Percentiles rank a stretch among this genome's conserved stretches.
Evolutionary conservation across 495 filamentous ascomycete species (phyloP).

Genomic region (Chaetomium tenue): DNA sequence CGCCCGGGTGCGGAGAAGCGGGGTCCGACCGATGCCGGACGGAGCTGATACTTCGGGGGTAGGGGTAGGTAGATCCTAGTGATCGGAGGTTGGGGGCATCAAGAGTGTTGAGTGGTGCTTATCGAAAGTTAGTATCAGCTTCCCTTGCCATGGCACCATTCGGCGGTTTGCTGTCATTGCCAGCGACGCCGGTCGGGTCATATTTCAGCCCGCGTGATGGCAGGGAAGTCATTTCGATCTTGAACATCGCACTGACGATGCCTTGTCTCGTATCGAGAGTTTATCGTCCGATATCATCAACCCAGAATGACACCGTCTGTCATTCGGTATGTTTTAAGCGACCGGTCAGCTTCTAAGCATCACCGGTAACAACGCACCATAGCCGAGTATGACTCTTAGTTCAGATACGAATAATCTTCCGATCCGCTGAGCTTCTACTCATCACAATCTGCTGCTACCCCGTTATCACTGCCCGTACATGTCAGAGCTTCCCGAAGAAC

Average conservation of each 20-base stretch:
- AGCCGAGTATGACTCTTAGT: background rate
- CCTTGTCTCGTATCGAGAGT: too few relatives aligned
- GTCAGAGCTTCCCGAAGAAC: background rate
- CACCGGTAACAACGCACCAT: too few relatives aligned
- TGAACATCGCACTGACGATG: background rate
- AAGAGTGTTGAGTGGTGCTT: background rate
- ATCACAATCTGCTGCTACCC: slow-evolving; percentile 29
- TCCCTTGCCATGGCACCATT: too few relatives aligned
- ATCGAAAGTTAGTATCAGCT: background rate
- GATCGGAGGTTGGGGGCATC: too few relatives aligned
- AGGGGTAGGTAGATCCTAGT: too few relatives aligned
- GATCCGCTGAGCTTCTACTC: slow-evolving; percentile 31
- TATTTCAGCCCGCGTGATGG: background rate
- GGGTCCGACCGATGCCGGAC: slow-evolving; percentile 6
- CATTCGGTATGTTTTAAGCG: background rate
- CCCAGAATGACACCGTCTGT: background rate
- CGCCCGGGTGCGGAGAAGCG: slow-evolving; percentile 8
- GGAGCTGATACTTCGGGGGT: too few relatives aligned
- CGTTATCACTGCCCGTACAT: background rate
- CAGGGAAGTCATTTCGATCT: background rate
- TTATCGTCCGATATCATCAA: background rate
- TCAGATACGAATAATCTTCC: too few relatives aligned
- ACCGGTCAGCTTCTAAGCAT: background rate
- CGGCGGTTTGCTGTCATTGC: background rate
- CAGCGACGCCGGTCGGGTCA: background rate